Conservation (phyloP, 345 rosid genomes). For the Boechera retrofracta region DNA sequence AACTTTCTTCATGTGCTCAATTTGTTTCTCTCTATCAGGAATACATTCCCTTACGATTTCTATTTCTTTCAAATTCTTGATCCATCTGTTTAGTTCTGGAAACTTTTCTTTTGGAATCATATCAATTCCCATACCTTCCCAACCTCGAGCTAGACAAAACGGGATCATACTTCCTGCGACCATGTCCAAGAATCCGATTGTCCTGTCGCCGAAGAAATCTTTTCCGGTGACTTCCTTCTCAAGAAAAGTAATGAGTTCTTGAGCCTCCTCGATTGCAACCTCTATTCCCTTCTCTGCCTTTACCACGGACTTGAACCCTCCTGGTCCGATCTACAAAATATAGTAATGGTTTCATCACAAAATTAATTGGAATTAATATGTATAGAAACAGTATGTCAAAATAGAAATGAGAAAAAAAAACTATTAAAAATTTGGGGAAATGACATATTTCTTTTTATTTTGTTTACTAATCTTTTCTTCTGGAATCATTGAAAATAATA, state of each 20-base stretch:
- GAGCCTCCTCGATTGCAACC: conserved; percentile 40
- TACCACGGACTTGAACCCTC: not conserved
- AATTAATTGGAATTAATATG: not conserved
- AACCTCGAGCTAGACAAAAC: conserved; percentile 19
- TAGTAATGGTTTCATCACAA: not conserved
- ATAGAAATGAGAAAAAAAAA: no score
- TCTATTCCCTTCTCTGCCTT: conserved; percentile 31
- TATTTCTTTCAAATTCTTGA: conserved; percentile 18
- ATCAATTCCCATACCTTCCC: conserved; percentile 42
- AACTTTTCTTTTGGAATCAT: conserved; percentile 36
- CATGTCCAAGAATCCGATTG: conserved; percentile 43
- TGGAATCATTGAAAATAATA: no score
- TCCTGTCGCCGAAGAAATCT: conserved; percentile 46
- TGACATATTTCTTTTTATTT: no score
- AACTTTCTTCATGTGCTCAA: conserved; percentile 21
- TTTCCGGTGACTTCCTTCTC: conserved; percentile 44
- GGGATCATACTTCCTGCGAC: conserved; percentile 40
- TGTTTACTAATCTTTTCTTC: no score
- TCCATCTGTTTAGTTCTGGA: conserved; percentile 34
- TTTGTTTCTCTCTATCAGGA: conserved; percentile 37
- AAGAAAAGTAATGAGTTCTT: conserved; percentile 32
- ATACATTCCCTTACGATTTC: conserved; percentile 34
- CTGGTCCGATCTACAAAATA: conserved; percentile 12
- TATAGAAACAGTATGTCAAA: no score
- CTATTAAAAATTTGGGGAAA: no score